Percentiles rank a stretch among this genome's conserved stretches.
Conservation (phyloP, 805 yeast species). For the Ogataea dorogensis region DNA sequence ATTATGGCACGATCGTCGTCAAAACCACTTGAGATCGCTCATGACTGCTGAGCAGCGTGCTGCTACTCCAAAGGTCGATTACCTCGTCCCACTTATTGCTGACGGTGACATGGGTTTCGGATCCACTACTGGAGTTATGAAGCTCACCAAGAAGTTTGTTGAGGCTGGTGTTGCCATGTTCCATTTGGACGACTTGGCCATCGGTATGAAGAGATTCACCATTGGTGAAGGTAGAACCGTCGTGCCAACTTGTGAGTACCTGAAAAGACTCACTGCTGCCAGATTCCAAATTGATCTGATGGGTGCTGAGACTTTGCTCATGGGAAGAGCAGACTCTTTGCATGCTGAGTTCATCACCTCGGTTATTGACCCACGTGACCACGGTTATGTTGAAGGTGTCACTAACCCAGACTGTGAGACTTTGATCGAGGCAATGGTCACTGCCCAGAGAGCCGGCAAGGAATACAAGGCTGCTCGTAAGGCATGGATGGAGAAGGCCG, state of each 20-base stretch:
- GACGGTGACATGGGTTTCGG: constrained; percentile 72
- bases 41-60: constrained; percentile 21
- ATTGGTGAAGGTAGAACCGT: constrained; percentile 61
- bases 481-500: constrained; percentile 45
- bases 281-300: constrained; percentile 63
- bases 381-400: constrained; percentile 53
- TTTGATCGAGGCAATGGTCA: constrained; percentile 43
- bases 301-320: constrained; percentile 55
- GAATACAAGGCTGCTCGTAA: constrained; percentile 38
- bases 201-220: constrained; percentile 66
- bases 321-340: constrained; percentile 63
- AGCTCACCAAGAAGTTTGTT: constrained; percentile 59
- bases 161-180: constrained; percentile 65
- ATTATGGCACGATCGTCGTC: constrained; percentile 50
- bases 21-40: constrained; percentile 18
- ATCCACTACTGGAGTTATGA: constrained; percentile 60
- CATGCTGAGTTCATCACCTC: constrained; percentile 51
- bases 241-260: constrained; percentile 58
- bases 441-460: constrained; percentile 41
- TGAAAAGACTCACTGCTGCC: constrained; percentile 55
- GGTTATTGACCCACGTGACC: constrained; percentile 56
- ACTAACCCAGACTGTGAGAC: constrained; percentile 38
- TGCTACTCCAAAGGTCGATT: constrained; percentile 39
- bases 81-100: constrained; percentile 60
- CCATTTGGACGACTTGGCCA: constrained; percentile 62